Evolutionary conservation across 129 eudicot genomes (phyloP).

Genomic region (Smallanthus sonchifolius): DNA sequence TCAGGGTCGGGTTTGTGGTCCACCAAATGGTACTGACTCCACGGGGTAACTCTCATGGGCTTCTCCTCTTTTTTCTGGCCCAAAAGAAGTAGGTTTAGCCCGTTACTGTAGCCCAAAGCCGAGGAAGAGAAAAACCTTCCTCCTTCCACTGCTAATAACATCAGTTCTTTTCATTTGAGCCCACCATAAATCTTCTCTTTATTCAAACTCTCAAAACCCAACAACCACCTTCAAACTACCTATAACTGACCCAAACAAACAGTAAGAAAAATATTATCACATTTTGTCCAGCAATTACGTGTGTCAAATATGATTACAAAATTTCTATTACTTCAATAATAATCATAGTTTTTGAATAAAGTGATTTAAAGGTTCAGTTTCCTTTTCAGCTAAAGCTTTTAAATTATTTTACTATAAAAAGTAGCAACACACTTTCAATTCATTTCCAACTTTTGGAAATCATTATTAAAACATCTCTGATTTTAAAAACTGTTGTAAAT

Average conservation of each 20-base stretch:
- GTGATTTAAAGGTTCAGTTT: background rate
- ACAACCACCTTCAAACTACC: conserved; percentile 22
- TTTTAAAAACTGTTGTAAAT: no score
- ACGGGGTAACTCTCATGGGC: conserved; percentile 95
- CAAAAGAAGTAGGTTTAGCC: conserved; percentile 76
- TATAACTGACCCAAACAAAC: conserved; percentile 10
- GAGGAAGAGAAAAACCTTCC: conserved; percentile 98
- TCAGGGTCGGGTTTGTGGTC: conserved; percentile 60
- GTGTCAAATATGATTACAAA: no score
- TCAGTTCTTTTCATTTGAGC: conserved; percentile 78
- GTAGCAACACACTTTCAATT: no score
- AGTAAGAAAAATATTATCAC: background rate
- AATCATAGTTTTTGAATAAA: background rate
- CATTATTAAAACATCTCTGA: no score
- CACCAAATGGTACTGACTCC: conserved; percentile 93
- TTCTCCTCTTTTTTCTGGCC: conserved; percentile 85
- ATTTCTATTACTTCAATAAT: background rate
- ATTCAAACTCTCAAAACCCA: background rate
- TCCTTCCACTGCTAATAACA: conserved; percentile 98
- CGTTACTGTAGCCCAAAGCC: conserved; percentile 90
- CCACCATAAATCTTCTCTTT: conserved; percentile 33
- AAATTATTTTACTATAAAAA: background rate
- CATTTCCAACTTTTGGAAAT: no score
- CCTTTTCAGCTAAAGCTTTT: background rate
- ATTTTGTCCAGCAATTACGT: no score